These are phyloP conservation scores for Dichotomocladium elegans DNA, from an alignment of 371 early-diverging fungal genomes.

Conservation along the genomic window DNA sequence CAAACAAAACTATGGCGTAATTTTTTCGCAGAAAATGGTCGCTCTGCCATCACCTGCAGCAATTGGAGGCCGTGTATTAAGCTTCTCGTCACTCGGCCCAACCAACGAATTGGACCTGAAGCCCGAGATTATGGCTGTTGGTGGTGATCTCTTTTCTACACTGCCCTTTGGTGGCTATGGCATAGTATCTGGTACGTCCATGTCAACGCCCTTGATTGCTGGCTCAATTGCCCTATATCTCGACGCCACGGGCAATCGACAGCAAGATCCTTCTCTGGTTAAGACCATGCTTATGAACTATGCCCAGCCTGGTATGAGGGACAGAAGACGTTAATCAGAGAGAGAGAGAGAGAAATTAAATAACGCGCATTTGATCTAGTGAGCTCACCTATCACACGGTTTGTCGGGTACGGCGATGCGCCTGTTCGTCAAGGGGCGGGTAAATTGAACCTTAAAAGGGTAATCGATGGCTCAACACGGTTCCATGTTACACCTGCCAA, in stretches of 20 bases:
- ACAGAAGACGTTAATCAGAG: neutral
- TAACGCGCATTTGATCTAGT: slow-evolving; percentile 8
- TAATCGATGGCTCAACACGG: slow-evolving; percentile 42
- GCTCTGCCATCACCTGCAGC: neutral
- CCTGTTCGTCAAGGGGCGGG: slow-evolving; percentile 74
- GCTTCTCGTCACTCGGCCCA: slow-evolving; percentile 44
- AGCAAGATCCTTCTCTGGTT: neutral
- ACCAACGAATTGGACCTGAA: slow-evolving; percentile 41
- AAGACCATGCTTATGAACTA: slow-evolving; percentile 41
- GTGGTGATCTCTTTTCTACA: slow-evolving; percentile 68
- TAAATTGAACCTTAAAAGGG: slow-evolving; percentile 57
- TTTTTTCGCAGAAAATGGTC: neutral
- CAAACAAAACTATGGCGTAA: neutral
- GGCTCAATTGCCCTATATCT: slow-evolving; percentile 62
- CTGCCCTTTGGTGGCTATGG: slow-evolving; percentile 48
- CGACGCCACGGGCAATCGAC: slow-evolving; percentile 19
- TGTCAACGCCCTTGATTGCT: slow-evolving; percentile 63
- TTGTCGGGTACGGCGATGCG: slow-evolving; percentile 33
- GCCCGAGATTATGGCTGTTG: slow-evolving; percentile 64
- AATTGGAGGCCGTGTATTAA: slow-evolving; percentile 15
- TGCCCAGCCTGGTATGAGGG: slow-evolving; percentile 20
- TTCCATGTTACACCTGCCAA: slow-evolving; percentile 55
- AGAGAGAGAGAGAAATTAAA: too few species aligned
- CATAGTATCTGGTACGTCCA: slow-evolving; percentile 58
- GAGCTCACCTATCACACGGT: slow-evolving; percentile 18